Evolutionary conservation across 2,329 filamentous ascomycete genomes (phyloP).

Genomic region (Colletotrichum acutatum): DNA sequence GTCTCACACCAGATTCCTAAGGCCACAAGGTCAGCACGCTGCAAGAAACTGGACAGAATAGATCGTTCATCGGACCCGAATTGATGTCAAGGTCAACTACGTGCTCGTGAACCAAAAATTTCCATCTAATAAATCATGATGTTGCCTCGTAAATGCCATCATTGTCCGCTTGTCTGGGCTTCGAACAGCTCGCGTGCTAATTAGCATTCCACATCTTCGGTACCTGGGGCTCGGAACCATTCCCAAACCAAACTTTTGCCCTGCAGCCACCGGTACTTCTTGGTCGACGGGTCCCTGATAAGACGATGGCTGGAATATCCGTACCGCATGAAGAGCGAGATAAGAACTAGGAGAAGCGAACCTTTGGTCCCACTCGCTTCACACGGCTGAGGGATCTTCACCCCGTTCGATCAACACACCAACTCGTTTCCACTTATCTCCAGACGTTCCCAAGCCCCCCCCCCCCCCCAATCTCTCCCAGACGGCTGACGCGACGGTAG

Average conservation of each 20-base stretch:
- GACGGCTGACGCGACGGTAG: background rate
- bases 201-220: background rate
- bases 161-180: background rate
- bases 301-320: constrained; percentile 8
- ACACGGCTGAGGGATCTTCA: constrained; percentile 18
- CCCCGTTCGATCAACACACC: constrained; percentile 1
- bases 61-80: background rate
- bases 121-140: background rate
- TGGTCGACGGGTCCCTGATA: constrained; percentile 9
- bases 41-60: background rate
- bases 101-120: background rate
- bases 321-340: background rate
- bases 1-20: background rate
- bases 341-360: constrained; percentile 9
- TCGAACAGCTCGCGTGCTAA: constrained; percentile 2
- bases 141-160: background rate
- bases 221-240: background rate
- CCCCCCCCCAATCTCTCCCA: background rate
- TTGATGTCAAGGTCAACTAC: constrained; percentile 2
- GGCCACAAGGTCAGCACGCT: background rate
- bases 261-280: constrained; percentile 13
- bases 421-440: constrained; percentile 17
- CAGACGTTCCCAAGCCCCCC: background rate
- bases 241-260: background rate
- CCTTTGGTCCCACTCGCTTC: constrained; percentile 14